Percentiles rank a stretch among this genome's conserved stretches.
phyloP scores from a whole-genome alignment of 2,329 filamentous ascomycete genomes.

The Apiospora pterosperma region DNA sequence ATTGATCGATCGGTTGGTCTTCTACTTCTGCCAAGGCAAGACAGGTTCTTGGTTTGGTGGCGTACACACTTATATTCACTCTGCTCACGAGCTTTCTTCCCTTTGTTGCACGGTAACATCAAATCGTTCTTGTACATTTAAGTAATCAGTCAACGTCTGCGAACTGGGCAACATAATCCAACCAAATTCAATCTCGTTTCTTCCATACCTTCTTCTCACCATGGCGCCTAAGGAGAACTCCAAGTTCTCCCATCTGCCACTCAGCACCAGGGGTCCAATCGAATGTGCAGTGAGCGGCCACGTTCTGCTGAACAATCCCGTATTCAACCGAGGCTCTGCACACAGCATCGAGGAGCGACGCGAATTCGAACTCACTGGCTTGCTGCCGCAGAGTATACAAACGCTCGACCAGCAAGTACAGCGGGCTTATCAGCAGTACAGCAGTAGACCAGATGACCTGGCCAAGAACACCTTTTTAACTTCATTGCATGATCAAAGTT shows the following conservation, averaged over 20 bases:
- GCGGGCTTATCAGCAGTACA: constrained; percentile 80
- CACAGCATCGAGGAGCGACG: constrained; percentile 68
- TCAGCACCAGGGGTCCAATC: constrained; percentile 45
- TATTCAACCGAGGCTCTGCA: constrained; percentile 81
- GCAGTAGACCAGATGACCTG: constrained; percentile 56
- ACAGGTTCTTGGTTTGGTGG: background rate
- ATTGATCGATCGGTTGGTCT: background rate
- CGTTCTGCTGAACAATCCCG: constrained; percentile 60
- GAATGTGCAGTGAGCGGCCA: constrained; percentile 48
- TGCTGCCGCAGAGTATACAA: constrained; percentile 70
- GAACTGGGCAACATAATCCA: background rate
- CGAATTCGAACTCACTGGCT: constrained; percentile 66
- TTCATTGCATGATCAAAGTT: constrained; percentile 80
- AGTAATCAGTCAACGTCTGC: background rate
- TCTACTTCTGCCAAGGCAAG: constrained; percentile 1
- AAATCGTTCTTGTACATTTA: background rate
- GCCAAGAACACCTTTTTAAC: constrained; percentile 88
- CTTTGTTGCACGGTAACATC: background rate
- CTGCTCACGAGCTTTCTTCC: background rate
- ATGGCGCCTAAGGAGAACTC: constrained; percentile 26
- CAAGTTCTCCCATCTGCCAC: constrained; percentile 41
- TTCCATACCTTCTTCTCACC: constrained; percentile 11
- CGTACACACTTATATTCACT: background rate
- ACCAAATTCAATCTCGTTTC: background rate
- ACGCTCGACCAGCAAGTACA: constrained; percentile 72